These are phyloP conservation scores for Cryptococcus sp. DNA, from an alignment of 1,284 basidiomycete genomes.

Conservation along the genomic window DNA sequence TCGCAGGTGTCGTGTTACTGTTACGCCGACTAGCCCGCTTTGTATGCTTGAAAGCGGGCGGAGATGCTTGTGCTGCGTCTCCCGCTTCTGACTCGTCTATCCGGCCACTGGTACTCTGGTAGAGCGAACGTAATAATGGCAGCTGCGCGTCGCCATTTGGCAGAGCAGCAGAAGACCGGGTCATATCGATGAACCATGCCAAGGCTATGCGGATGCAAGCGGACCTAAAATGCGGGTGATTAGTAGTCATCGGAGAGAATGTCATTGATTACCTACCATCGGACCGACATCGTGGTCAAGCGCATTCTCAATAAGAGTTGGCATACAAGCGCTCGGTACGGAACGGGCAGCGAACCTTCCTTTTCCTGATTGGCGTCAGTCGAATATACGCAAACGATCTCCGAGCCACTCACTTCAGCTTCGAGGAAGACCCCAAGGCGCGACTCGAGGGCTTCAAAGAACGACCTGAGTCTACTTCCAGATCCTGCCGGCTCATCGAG, in stretches of 20 bases:
- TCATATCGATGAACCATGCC: conserved; percentile 15
- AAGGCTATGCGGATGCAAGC: conserved; percentile 10
- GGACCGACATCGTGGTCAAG: conserved; percentile 25
- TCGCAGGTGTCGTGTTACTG: too few relatives aligned
- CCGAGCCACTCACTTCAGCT: conserved; percentile 59
- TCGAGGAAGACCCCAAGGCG: conserved; percentile 64
- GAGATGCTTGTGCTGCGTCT: too few relatives aligned
- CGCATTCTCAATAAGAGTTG: conserved; percentile 32
- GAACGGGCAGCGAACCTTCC: conserved; percentile 23
- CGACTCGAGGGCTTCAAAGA: conserved; percentile 63
- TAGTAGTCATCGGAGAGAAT: background rate
- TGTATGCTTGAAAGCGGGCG: too few relatives aligned
- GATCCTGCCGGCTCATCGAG: conserved; percentile 41
- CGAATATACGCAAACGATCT: background rate
- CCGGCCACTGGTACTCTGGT: too few relatives aligned
- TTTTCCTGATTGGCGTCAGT: conserved; percentile 21
- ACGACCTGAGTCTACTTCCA: conserved; percentile 52
- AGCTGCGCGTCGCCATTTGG: conserved; percentile 4
- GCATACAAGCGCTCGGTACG: conserved; percentile 34
- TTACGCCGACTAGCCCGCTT: too few relatives aligned
- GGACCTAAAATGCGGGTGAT: conserved; percentile 1
- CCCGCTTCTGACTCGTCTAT: too few relatives aligned
- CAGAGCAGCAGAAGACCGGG: background rate
- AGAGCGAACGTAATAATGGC: too few relatives aligned
- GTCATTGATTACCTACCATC: conserved; percentile 7